Evolutionary conservation across 2,329 filamentous ascomycete species (phyloP), one percentile per base, ranked within the genome.

Genomic region (Setomelanomma holmii): DNA sequence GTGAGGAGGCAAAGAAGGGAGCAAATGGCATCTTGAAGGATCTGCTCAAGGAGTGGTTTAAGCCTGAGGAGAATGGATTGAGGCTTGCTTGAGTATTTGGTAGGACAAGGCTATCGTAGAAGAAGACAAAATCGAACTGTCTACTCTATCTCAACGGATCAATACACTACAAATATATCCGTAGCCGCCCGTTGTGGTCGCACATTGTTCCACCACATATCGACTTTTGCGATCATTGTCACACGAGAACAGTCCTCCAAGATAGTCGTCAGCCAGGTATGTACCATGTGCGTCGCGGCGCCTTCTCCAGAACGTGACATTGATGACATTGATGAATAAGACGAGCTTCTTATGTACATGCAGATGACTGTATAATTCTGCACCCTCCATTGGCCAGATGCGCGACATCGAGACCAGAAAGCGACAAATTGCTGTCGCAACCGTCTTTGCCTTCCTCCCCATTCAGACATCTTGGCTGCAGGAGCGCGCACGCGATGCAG

Each of bases 1-100:
- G 73, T 12, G 73, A 73, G 17, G 71, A 72, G 44, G 81, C 80
- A 11, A 79, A 77, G 55, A 55, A 49, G 12, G 72, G 73, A 8
- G 81, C 81, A 4, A 65, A 79, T 19, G 75, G 75, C 36, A 79
- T 82, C n/a, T 60, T 79, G 43, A 58, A 69, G 14, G 76, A 79
- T 68, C 58, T 84, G 50, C 56, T 82, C 55, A 66, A 50, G 33
- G 80, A 82, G 56, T 84, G 81, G 81, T 83, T 83, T 51, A 73
- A 69, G 58, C 72, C 72, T 1, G 74, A 73, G 33, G 58, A 65
- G 54, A 67, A 75, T 46, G 71, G 73, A 14, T 39, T 76, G 56
- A 63, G 55, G 46, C 55, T 75, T 43, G 73, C 73, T 16, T 75
- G 35, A 53, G 33, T n/a, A n/a, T n/a, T n/a, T n/a, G n/a, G n/a